Conservation (phyloP, 306 rosid species). For the Notholithocarpus densiflorus region DNA sequence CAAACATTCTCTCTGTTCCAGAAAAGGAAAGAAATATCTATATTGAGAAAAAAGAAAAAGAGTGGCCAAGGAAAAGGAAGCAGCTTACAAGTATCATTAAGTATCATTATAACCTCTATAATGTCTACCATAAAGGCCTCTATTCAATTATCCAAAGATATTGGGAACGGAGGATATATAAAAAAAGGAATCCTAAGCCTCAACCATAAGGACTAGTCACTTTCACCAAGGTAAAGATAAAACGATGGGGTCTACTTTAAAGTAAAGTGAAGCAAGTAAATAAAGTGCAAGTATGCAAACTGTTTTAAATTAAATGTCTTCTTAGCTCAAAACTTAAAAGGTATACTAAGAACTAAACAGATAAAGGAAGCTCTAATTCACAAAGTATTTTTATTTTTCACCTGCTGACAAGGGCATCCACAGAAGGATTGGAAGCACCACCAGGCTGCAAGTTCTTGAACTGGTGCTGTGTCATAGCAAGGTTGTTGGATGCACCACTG, state of each 20-base stretch:
- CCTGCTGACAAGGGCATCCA: slow-evolving; percentile 36
- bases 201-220: slow-evolving; percentile 29
- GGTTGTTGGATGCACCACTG: slow-evolving; percentile 25
- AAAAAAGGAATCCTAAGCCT: slow-evolving; percentile 31
- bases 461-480: slow-evolving; percentile 19
- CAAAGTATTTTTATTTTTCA: neutral
- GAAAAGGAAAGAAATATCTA: neutral
- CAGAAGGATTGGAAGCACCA: slow-evolving; percentile 25
- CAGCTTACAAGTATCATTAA: slow-evolving; percentile 1
- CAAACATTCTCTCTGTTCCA: slow-evolving; percentile 23
- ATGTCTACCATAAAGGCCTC: slow-evolving; percentile 14
- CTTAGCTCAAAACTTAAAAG: neutral
- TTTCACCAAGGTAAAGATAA: slow-evolving; percentile 35
- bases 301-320: neutral
- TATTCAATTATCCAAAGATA: slow-evolving; percentile 16
- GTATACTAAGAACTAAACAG: slow-evolving; percentile 17
- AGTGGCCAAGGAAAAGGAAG: slow-evolving; percentile 7
- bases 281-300: slow-evolving; percentile 1
- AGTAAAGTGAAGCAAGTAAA: slow-evolving; percentile 21
- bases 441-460: slow-evolving; percentile 37
- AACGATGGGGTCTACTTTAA: slow-evolving; percentile 28
- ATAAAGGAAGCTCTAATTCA: neutral
- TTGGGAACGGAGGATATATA: slow-evolving; percentile 9
- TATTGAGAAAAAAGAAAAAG: neutral
- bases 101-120: slow-evolving; percentile 4